Base-by-base conservation (phyloP, 805 yeast genomes). In the Kazachstania africana region DNA sequence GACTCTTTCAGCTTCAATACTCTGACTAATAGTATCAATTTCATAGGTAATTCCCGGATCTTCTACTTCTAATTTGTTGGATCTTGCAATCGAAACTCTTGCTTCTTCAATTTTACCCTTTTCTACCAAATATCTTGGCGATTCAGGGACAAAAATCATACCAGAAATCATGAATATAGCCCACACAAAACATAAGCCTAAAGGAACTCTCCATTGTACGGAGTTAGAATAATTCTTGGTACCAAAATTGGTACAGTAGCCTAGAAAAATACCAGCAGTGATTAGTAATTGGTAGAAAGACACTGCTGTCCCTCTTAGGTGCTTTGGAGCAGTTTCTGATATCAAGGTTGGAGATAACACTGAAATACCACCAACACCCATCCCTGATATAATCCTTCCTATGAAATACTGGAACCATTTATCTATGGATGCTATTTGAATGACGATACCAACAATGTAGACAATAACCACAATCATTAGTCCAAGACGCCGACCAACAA, bases 341-440 rank as follows among this genome's bases (percentile, higher is more conserved):
- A 77, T 75, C 53, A 77, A 72, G 47, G 81, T 59, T 33, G 93
- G 88, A 15, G 78, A 80, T 34, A 77, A 64, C 27, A 84, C 84
- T 29, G 88, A 73, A 27, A 81, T 66, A 36, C 74, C 72, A 43
- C 94, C 94, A 36, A 81, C 83, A 35, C 82, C 82, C n/a, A 79
- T 43, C 35, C 94, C 95, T 22, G 83, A 71, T 65, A 66, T 45
- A 30, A 50, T 69, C 60, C 87, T 67, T 28, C 85, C 87, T 42
- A 78, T 66, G 45, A 74, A 70, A 47, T 70, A 70, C 59, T 78
- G 85, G 55, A 73, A 76, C 85, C 85, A 78, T 35, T 66, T 62
- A 40, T 55, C 38, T 24, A 38, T 33, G 8, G 62, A 53, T 13
- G 83, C 65, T 35, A 78, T 78, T 58, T 77, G 84, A 37, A 78